These are phyloP conservation scores for Phytopythium sindhum DNA, from an alignment of 352 stramenopile genomes.

Conservation along the genomic window DNA sequence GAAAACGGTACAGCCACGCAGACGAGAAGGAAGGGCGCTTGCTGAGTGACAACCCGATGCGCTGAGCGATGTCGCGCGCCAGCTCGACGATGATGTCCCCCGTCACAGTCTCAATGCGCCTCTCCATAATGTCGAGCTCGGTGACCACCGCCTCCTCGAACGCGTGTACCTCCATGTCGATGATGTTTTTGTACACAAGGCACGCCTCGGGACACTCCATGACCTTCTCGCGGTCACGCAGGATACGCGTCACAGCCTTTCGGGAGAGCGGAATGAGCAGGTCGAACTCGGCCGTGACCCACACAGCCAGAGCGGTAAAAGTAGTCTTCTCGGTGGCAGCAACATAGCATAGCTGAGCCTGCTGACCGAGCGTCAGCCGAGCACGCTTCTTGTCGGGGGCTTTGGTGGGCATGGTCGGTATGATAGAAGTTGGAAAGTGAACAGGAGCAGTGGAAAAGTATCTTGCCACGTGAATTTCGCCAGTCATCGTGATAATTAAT, in stretches of 20 bases:
- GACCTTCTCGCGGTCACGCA: not conserved
- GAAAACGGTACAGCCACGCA: not conserved
- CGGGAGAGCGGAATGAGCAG: not conserved
- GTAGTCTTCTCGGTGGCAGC: not conserved
- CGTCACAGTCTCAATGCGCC: not conserved
- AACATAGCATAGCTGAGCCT: not conserved
- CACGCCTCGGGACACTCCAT: not conserved
- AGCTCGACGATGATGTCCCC: not conserved
- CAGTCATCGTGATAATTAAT: not conserved
- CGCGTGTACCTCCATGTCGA: not conserved
- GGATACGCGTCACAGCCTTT: not conserved
- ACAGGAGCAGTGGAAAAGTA: not conserved
- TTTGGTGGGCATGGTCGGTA: not conserved
- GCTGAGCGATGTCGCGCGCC: not conserved
- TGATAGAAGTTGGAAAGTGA: not conserved
- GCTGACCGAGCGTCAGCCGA: not conserved
- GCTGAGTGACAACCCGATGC: not conserved
- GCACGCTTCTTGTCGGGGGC: not conserved
- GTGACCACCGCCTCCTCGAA: not conserved
- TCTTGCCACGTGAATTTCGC: not conserved
- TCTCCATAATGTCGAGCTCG: constrained; percentile 1
- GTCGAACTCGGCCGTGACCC: not conserved
- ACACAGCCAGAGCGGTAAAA: not conserved
- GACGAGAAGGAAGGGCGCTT: not conserved
- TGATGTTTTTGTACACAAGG: not conserved